phyloP scores from a whole-genome alignment of 495 filamentous ascomycete genomes.

The Talaromyces thailandensis region DNA sequence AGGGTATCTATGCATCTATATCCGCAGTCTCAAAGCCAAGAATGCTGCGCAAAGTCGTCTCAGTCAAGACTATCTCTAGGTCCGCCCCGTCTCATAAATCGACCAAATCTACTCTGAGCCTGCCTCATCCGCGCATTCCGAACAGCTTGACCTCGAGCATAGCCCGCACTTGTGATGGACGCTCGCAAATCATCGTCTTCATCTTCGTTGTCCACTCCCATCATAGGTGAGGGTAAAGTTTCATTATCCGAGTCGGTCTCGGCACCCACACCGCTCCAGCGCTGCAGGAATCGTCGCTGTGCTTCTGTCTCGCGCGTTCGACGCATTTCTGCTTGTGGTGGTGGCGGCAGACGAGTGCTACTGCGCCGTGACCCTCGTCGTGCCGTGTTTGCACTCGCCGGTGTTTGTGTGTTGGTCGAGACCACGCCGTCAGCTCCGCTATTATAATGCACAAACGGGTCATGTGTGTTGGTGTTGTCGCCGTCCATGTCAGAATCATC shows the following conservation, averaged over 20 bases:
- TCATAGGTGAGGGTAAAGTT: conserved; percentile 30
- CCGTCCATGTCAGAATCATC: conserved; percentile 20
- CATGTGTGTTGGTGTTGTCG: conserved; percentile 20
- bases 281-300: conserved; percentile 34
- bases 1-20: not conserved
- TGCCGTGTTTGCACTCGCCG: not conserved
- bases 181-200: conserved; percentile 31
- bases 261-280: conserved; percentile 34
- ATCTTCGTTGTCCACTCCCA: conserved; percentile 21
- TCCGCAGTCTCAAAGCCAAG: not conserved
- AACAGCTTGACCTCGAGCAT: not conserved
- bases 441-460: conserved; percentile 20
- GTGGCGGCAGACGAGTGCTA: conserved; percentile 1
- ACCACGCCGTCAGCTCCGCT: conserved; percentile 9
- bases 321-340: conserved; percentile 13
- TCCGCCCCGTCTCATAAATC: conserved; percentile 28
- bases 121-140: not conserved
- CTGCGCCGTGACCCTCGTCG: not conserved
- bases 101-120: conserved; percentile 20
- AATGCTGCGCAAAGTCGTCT: not conserved
- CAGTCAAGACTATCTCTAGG: conserved; percentile 34
- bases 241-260: conserved; percentile 13
- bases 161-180: conserved; percentile 23
- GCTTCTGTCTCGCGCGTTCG: conserved; percentile 29
- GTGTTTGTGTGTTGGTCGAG: not conserved